Percentiles rank a stretch among this genome's conserved stretches.
These are phyloP conservation scores for Ambrosia trifida DNA, from an alignment of 129 eudicot species.

Conservation along the genomic window DNA sequence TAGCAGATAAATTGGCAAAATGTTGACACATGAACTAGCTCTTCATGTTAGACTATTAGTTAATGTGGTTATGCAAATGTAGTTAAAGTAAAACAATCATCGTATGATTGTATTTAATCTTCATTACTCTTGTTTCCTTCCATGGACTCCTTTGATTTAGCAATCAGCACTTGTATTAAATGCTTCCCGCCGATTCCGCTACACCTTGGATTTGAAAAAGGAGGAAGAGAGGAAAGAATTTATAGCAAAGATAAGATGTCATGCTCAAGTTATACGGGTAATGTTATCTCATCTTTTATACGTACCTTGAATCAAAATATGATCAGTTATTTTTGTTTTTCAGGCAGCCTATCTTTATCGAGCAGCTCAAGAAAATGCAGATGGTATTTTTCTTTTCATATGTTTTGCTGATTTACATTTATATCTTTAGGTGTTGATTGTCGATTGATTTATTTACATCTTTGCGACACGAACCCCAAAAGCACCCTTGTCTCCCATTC, in stretches of 20 bases:
- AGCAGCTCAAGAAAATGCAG: conserved; percentile 41
- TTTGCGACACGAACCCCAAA: conserved; percentile 42
- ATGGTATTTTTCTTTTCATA: conserved; percentile 41
- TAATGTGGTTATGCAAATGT: too few species aligned
- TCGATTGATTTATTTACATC: background rate
- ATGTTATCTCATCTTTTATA: conserved; percentile 11
- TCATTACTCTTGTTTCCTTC: background rate
- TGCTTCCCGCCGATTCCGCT: conserved; percentile 91
- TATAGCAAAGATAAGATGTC: conserved; percentile 67
- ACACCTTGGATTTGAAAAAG: conserved; percentile 84
- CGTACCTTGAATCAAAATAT: conserved; percentile 14
- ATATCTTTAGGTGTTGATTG: background rate
- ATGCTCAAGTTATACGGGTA: conserved; percentile 85
- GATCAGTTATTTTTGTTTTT: conserved; percentile 21
- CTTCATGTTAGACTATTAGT: too few species aligned
- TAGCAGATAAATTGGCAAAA: too few species aligned
- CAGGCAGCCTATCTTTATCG: conserved; percentile 75
- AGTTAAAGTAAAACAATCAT: background rate
- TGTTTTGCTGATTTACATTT: background rate
- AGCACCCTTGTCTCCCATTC: conserved; percentile 40
- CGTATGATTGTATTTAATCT: background rate
- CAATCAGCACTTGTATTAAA: conserved; percentile 90
- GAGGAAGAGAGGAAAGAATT: conserved; percentile 77
- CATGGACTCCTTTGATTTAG: conserved; percentile 37
- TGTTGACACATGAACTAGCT: too few species aligned